Conservation (phyloP, 495 filamentous ascomycete species). For the Cercophora samala region DNA sequence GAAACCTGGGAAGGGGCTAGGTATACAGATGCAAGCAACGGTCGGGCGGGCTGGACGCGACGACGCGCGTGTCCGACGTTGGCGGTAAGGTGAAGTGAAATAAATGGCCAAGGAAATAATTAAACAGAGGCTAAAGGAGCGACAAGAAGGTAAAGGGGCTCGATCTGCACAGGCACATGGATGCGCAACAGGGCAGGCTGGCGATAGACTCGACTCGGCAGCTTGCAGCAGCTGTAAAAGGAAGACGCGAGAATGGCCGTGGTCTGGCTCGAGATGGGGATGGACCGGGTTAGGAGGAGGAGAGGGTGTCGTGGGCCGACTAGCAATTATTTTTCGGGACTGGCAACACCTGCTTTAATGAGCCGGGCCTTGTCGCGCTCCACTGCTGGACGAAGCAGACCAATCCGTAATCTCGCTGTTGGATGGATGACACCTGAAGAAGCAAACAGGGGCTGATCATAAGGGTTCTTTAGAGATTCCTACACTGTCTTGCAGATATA, state of each 20-base stretch:
- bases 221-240: slow-evolving; percentile 25
- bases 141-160: slow-evolving; percentile 29
- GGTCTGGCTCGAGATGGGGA: slow-evolving; percentile 18
- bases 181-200: slow-evolving; percentile 23
- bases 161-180: slow-evolving; percentile 30
- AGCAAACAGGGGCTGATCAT: background rate
- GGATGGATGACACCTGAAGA: slow-evolving; percentile 28
- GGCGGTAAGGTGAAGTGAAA: slow-evolving; percentile 23
- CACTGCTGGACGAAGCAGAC: slow-evolving; percentile 10
- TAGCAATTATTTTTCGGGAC: slow-evolving; percentile 22
- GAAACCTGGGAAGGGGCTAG: slow-evolving; percentile 5
- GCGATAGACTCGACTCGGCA: slow-evolving; percentile 24
- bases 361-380: slow-evolving; percentile 33
- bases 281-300: slow-evolving; percentile 10
- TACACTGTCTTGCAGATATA: too few species aligned
- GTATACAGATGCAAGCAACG: slow-evolving; percentile 1
- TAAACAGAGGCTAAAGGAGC: slow-evolving; percentile 29
- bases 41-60: slow-evolving; percentile 34
- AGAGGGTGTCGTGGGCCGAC: slow-evolving; percentile 19
- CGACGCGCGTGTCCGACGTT: slow-evolving; percentile 36
- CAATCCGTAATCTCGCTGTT: slow-evolving; percentile 29
- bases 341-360: slow-evolving; percentile 26
- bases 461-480: background rate
- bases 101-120: slow-evolving; percentile 13
- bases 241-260: slow-evolving; percentile 28